These are phyloP conservation scores for Flaveria floridana DNA, from an alignment of 140 eudicot species.

Conservation along the genomic window DNA sequence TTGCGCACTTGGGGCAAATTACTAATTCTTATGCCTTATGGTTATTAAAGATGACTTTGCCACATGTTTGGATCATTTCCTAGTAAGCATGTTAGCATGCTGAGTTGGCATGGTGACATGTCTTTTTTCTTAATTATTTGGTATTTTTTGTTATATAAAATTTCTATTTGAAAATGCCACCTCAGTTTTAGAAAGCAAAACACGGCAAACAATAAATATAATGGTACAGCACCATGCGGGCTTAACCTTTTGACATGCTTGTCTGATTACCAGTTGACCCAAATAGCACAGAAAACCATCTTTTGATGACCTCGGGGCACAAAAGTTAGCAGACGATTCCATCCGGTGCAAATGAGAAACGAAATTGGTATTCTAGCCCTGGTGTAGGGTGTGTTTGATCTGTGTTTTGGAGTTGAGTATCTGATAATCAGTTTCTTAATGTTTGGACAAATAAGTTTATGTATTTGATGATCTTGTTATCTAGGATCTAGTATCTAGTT, in stretches of 20 bases:
- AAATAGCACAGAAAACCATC: too few species aligned
- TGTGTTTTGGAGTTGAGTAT: background rate
- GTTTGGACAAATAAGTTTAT: background rate
- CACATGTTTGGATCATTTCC: background rate
- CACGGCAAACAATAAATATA: too few species aligned
- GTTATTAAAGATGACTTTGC: background rate
- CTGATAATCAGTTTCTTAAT: background rate
- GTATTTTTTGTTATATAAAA: background rate
- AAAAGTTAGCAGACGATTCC: too few species aligned
- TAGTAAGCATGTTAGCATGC: background rate
- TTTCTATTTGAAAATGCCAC: too few species aligned
- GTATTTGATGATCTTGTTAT: background rate
- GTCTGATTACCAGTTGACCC: too few species aligned
- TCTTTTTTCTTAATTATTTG: background rate
- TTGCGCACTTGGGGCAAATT: background rate
- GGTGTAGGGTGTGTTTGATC: background rate
- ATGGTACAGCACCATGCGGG: too few species aligned
- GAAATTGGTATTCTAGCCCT: too few species aligned
- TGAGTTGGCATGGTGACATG: background rate
- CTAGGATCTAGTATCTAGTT: background rate
- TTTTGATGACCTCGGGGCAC: too few species aligned
- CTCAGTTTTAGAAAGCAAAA: too few species aligned
- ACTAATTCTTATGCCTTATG: background rate
- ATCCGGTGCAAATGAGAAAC: too few species aligned
- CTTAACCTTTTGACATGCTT: too few species aligned